phyloP scores from a whole-genome alignment of 75 land plant species.

The Chamaecyparis obtusa region DNA sequence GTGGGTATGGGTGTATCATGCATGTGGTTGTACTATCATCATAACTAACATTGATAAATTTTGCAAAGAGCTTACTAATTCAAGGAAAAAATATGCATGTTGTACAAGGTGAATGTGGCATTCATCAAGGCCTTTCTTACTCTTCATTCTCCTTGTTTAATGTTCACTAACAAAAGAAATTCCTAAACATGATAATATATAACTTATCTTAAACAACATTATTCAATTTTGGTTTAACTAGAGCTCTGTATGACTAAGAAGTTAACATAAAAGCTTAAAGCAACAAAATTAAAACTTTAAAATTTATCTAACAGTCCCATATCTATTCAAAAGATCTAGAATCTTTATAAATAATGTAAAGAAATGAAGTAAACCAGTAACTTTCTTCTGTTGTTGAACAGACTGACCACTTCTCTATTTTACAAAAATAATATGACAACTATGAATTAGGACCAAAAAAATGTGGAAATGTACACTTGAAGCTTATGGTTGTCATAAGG shows the following conservation, averaged over 20 bases:
- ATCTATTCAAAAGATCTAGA: not conserved
- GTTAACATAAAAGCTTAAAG: no score
- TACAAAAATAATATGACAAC: not conserved
- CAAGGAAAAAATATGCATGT: not conserved
- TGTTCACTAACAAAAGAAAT: not conserved
- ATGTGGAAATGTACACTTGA: not conserved
- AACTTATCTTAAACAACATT: not conserved
- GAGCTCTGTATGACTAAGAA: not conserved
- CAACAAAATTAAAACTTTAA: not conserved
- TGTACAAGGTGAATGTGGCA: not conserved
- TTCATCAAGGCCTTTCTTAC: not conserved
- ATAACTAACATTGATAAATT: not conserved
- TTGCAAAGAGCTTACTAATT: not conserved
- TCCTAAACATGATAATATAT: not conserved
- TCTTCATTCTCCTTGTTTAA: not conserved
- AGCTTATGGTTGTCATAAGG: not conserved
- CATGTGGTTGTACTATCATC: not conserved
- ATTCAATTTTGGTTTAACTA: not conserved
- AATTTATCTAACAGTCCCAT: not conserved
- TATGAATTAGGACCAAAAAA: not conserved
- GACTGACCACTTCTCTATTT: not conserved
- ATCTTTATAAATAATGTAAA: not conserved
- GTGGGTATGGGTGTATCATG: not conserved
- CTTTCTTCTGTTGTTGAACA: not conserved
- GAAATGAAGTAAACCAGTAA: not conserved